phyloP scores from a whole-genome alignment of 2,329 filamentous ascomycete species.

The Sclerotinia subarctica region DNA sequence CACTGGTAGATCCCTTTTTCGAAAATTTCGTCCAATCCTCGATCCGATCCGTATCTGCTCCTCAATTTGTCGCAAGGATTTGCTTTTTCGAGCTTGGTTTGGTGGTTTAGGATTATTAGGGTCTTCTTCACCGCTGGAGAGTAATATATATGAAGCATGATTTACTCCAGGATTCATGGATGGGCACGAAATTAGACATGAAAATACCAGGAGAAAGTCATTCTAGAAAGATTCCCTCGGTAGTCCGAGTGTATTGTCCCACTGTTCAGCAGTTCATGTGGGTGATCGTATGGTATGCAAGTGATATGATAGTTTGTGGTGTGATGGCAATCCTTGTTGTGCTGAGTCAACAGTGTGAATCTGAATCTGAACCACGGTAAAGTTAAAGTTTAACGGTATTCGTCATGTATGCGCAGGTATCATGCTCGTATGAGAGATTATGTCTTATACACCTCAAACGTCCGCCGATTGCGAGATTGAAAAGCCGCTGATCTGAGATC shows the following conservation, averaged over 20 bases:
- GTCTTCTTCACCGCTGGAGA: not conserved
- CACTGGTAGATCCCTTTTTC: not conserved
- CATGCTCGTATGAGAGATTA: not conserved
- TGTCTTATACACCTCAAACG: not conserved
- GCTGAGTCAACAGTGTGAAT: not conserved
- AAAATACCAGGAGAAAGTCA: not conserved
- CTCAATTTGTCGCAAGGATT: not conserved
- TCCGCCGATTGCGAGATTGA: not conserved
- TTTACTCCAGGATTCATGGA: not conserved
- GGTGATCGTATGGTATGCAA: constrained; percentile 12
- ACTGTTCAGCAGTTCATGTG: constrained; percentile 8
- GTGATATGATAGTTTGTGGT: constrained; percentile 3
- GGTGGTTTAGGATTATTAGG: not conserved
- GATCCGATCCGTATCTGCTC: not conserved
- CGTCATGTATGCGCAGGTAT: constrained; percentile 10
- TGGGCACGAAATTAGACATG: constrained; percentile 7
- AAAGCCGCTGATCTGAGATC: constrained; percentile 1
- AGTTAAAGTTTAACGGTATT: not conserved
- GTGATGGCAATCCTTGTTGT: not conserved
- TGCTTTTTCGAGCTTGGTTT: not conserved
- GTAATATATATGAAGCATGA: constrained; percentile 5
- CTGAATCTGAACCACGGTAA: not conserved
- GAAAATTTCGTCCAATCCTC: not conserved
- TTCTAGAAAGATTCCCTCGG: not conserved
- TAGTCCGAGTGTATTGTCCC: constrained; percentile 1